Conservation (phyloP, 768 basidiomycete species). For the Imleria badia region DNA sequence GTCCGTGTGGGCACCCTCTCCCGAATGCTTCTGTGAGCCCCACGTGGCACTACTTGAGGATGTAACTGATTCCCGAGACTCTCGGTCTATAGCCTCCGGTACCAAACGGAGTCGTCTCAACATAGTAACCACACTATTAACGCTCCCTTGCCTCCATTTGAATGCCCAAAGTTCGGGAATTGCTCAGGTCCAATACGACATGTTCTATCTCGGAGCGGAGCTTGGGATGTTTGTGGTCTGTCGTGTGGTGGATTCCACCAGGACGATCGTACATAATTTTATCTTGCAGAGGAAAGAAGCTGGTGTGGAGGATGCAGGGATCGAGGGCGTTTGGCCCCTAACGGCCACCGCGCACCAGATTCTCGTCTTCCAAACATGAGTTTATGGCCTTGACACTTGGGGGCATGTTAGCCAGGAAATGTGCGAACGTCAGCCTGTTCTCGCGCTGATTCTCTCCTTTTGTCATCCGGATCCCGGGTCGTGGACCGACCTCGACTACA, state of each 20-base stretch:
- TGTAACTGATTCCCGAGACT: not conserved
- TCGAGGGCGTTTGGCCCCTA: constrained; percentile 31
- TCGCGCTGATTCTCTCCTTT: not conserved
- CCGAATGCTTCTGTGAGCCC: constrained; percentile 18
- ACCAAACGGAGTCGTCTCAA: constrained; percentile 27
- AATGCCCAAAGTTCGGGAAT: not conserved
- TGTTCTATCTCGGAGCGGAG: constrained; percentile 28
- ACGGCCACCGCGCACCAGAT: constrained; percentile 32
- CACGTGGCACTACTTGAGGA: not conserved
- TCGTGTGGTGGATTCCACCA: constrained; percentile 13
- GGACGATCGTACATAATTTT: constrained; percentile 30
- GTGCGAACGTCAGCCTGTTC: not conserved
- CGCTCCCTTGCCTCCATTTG: constrained; percentile 27
- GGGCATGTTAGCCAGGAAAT: too few species aligned
- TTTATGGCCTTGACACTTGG: not conserved
- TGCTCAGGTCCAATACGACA: constrained; percentile 28
- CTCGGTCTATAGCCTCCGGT: constrained; percentile 13
- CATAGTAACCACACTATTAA: constrained; percentile 24
- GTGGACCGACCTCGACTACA: not conserved
- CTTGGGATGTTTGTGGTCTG: constrained; percentile 32
- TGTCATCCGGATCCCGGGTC: not conserved
- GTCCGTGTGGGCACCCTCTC: not conserved
- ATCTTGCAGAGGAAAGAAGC: constrained; percentile 31
- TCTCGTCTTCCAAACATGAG: constrained; percentile 26
- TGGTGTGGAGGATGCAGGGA: constrained; percentile 28